Conservation (phyloP, 495 filamentous ascomycete genomes). For the Neurospora sp. region DNA sequence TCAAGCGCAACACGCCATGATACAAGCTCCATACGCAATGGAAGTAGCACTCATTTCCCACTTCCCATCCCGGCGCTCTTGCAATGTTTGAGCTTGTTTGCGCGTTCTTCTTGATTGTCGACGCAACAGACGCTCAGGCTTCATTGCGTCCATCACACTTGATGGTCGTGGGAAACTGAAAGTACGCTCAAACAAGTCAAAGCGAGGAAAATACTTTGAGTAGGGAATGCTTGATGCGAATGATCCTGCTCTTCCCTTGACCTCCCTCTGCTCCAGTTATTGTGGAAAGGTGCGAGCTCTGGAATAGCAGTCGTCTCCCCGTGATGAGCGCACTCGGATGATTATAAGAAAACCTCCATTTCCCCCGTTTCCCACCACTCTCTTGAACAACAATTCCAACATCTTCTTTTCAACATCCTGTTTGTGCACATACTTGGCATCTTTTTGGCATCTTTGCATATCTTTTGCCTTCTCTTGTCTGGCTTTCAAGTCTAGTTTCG, state of each 20-base stretch:
- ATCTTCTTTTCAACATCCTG: background rate
- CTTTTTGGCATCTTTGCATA: background rate
- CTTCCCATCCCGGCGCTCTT: background rate
- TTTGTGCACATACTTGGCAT: background rate
- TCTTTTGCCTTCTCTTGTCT: background rate
- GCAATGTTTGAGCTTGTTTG: background rate
- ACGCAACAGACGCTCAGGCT: background rate
- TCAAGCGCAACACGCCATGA: background rate
- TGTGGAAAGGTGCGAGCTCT: background rate
- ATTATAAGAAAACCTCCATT: background rate
- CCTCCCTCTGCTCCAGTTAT: background rate
- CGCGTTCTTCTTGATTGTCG: background rate
- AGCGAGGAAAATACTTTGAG: background rate
- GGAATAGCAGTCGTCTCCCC: background rate
- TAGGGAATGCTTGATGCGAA: background rate
- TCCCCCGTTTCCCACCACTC: background rate
- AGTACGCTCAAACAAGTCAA: background rate
- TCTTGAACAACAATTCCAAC: background rate
- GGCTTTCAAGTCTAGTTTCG: background rate
- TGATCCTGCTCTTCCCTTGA: background rate
- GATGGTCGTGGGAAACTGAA: background rate
- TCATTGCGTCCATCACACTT: background rate
- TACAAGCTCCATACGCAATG: background rate
- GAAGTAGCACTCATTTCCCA: background rate
- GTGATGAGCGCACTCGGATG: background rate